Conservation (phyloP, 2,329 filamentous ascomycete species). For the Ceratocystis destructans region DNA sequence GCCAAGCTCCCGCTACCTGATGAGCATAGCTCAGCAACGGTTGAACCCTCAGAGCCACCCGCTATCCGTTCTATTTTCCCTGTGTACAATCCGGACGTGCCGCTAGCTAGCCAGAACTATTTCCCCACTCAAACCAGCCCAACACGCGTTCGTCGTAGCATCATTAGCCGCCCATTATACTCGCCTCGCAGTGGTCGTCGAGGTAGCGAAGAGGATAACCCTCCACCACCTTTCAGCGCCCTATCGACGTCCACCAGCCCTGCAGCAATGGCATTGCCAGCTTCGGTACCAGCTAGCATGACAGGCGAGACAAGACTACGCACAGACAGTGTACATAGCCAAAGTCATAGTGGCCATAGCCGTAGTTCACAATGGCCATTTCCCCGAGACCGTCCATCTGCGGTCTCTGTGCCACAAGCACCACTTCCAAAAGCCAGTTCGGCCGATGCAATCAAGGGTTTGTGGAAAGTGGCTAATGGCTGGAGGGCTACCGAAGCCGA, state of each 20-base stretch:
- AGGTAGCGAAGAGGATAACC: conserved; percentile 22
- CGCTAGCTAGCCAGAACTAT: conserved; percentile 56
- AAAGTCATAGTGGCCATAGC: conserved; percentile 8
- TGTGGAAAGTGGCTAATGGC: conserved; percentile 58
- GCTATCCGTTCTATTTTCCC: conserved; percentile 62
- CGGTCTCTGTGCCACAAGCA: conserved; percentile 28
- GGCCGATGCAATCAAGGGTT: conserved; percentile 47
- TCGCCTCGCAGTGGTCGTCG: conserved; percentile 26
- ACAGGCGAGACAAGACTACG: too few relatives aligned
- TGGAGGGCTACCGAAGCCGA: conserved; percentile 49
- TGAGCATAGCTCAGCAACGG: not conserved
- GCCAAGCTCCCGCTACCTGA: conserved; percentile 38
- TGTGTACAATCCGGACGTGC: conserved; percentile 52
- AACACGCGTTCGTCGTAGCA: conserved; percentile 46
- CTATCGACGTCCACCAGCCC: not conserved
- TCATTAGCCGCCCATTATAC: conserved; percentile 54
- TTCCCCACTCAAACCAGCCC: conserved; percentile 53
- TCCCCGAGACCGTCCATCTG: conserved; percentile 25
- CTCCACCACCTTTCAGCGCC: not conserved
- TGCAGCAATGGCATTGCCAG: too few relatives aligned
- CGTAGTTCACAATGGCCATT: conserved; percentile 20
- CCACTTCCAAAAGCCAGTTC: conserved; percentile 38
- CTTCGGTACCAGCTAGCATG: too few relatives aligned
- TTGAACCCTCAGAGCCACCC: conserved; percentile 25
- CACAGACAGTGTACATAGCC: not conserved